Evolutionary conservation across 108 stramenopile genomes (phyloP).

Genomic region (Conticribra guillardii): DNA sequence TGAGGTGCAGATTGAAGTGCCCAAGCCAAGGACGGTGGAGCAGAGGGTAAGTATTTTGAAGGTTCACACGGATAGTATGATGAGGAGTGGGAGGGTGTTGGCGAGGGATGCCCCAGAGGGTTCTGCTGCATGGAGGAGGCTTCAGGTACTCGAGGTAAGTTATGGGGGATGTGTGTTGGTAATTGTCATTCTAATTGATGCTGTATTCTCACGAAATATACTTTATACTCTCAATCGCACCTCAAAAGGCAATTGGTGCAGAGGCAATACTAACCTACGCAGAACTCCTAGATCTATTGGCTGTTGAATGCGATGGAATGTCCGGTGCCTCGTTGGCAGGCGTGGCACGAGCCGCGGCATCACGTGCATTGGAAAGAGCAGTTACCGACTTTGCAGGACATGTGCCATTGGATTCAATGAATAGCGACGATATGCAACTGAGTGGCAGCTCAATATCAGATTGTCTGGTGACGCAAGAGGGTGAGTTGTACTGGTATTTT

Average conservation of each 20-base stretch:
- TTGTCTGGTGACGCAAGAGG: slow-evolving; percentile 70
- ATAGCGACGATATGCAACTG: slow-evolving; percentile 9
- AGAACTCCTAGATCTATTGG: slow-evolving; percentile 64
- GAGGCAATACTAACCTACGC: slow-evolving; percentile 52
- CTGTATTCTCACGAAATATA: slow-evolving; percentile 11
- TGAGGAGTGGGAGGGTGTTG: slow-evolving; percentile 71
- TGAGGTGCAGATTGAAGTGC: slow-evolving; percentile 88
- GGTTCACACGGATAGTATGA: slow-evolving; percentile 80
- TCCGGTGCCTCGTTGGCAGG: slow-evolving; percentile 83
- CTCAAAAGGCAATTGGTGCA: slow-evolving; percentile 2
- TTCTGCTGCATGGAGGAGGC: slow-evolving; percentile 45
- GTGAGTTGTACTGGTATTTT: no score
- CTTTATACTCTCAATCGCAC: not conserved
- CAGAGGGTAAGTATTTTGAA: slow-evolving; percentile 79
- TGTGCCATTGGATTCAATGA: slow-evolving; percentile 14
- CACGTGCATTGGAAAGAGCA: slow-evolving; percentile 75
- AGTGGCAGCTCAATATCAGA: slow-evolving; percentile 53
- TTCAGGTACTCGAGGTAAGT: slow-evolving; percentile 6
- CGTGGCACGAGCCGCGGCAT: slow-evolving; percentile 82
- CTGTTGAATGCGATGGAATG: slow-evolving; percentile 74
- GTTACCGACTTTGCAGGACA: slow-evolving; percentile 63
- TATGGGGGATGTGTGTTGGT: not conserved
- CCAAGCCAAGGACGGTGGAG: slow-evolving; percentile 71
- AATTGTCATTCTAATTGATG: not conserved
- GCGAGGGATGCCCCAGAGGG: slow-evolving; percentile 72